These are phyloP conservation scores for Pseudocercospora macadamiae DNA, from an alignment of 2,329 filamentous ascomycete genomes.

Conservation along the genomic window DNA sequence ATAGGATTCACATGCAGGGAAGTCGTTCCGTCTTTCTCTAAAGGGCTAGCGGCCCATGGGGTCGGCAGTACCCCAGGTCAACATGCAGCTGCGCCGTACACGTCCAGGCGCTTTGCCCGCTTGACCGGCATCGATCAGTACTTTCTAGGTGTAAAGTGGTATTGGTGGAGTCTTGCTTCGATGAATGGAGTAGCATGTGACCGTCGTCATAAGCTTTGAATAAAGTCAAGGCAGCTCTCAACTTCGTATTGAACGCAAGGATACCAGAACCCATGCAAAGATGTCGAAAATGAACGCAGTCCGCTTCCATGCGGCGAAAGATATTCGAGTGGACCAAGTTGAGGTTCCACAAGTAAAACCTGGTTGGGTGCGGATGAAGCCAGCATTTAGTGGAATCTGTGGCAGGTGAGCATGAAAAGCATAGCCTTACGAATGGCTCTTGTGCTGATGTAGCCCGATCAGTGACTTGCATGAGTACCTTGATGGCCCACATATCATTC, in stretches of 20 bases:
- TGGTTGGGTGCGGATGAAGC: constrained; percentile 23
- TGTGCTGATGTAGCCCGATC: background rate
- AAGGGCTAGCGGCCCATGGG: background rate
- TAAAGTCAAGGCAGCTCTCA: no score
- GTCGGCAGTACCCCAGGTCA: background rate
- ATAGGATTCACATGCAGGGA: background rate
- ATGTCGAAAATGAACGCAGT: constrained; percentile 26
- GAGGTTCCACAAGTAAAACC: constrained; percentile 19
- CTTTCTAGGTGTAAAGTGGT: no score
- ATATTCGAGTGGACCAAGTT: constrained; percentile 28
- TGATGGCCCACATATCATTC: constrained; percentile 26
- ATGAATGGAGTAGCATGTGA: no score
- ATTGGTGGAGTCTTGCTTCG: no score
- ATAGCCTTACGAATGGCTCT: background rate
- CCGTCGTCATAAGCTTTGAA: no score
- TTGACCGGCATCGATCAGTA: background rate
- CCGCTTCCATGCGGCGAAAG: constrained; percentile 28
- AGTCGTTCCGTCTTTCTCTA: background rate
- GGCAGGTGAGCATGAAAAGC: constrained; percentile 10
- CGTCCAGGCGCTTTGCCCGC: background rate
- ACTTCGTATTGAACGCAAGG: no score
- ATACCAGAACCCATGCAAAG: no score
- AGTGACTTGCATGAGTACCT: constrained; percentile 32
- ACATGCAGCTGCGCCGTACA: background rate
- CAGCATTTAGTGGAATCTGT: constrained; percentile 27